Base-by-base conservation (phyloP, 768 basidiomycete species). In the Russula virescens region DNA sequence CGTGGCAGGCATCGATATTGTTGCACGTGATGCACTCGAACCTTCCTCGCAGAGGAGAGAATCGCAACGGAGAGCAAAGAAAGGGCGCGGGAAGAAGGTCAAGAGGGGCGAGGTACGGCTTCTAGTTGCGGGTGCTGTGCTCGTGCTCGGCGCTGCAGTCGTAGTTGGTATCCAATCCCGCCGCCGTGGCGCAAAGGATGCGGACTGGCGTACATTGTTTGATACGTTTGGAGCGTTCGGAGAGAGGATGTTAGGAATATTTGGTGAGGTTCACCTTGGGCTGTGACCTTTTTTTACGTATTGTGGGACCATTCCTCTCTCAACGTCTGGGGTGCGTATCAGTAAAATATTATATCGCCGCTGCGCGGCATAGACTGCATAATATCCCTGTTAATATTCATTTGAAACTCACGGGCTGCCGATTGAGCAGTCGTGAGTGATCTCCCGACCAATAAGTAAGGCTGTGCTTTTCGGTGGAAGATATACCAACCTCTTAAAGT, bases 121-220 rank as follows among this genome's bases (percentile, higher is more conserved):
- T 69, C 64, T 88, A 70, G 74, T 88, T 34, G 81, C 83, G 19
- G 84, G 88, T 25, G 86, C 87, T 23, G 80, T 89, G 34, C 70
- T 91, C 28, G 82, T 87, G 14, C 75, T 91, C 6, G 87, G 87
- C 14, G 81, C 89, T 23, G 88, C 87, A 10, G 76, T 91, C 70
- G 87, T 86, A 3, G 84, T 83, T 38, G 66, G 71, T 25, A 45
- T 67, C 26, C 53, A 48, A 43, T 57, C 56, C 38, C 40, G 21
- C 26, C 48, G 28, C 14, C 58, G 62, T 43, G 59, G 69, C 19
- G 16, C 49, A 23, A 34, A 34, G 51, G 34, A 34, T 34, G 25
- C 28, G 5, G 47, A 58, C 8, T 50, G 52, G 50, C 48, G 60
- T 35, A 48, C 56, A 25, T 19, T 65, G 42, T 35, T 65, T 23